Percentiles rank a stretch among this genome's conserved stretches.
phyloP scores from a whole-genome alignment of 495 filamentous ascomycete species.

The Copromyces sp. region DNA sequence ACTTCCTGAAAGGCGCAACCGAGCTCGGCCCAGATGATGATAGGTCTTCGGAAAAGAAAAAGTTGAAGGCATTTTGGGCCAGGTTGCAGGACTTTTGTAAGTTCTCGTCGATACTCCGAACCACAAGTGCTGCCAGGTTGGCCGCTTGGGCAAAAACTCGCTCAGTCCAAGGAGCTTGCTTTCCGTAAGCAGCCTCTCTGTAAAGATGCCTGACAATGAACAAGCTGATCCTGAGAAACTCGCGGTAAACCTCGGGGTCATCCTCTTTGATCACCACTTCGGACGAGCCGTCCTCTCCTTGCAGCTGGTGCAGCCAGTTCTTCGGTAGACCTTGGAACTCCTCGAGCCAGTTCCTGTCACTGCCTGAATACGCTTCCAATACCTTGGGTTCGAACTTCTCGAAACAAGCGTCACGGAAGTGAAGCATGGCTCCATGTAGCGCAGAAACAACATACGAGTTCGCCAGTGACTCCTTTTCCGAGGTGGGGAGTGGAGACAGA shows the following conservation, averaged over 20 bases:
- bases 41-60: slow-evolving; percentile 14
- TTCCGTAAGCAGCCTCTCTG: slow-evolving; percentile 4
- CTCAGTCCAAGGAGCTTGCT: slow-evolving; percentile 13
- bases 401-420: slow-evolving; percentile 22
- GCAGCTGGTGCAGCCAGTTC: slow-evolving; percentile 12
- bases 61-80: slow-evolving; percentile 22
- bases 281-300: background rate
- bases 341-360: slow-evolving; percentile 14
- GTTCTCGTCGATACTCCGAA: slow-evolving; percentile 15
- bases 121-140: slow-evolving; percentile 21
- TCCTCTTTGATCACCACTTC: slow-evolving; percentile 5
- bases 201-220: slow-evolving; percentile 17
- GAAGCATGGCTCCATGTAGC: slow-evolving; percentile 17
- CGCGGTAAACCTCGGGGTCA: slow-evolving; percentile 15
- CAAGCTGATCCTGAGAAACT: slow-evolving; percentile 17
- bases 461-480: slow-evolving; percentile 1
- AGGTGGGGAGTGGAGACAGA: slow-evolving; percentile 3
- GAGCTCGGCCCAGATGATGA: background rate
- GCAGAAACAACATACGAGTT: slow-evolving; percentile 18
- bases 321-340: slow-evolving; percentile 12
- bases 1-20: background rate
- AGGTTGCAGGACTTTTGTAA: slow-evolving; percentile 18
- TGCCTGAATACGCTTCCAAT: slow-evolving; percentile 2
- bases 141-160: slow-evolving; percentile 15
- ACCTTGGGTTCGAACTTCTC: slow-evolving; percentile 8